Evolutionary conservation across 2,329 filamentous ascomycete species (phyloP).

Genomic region (Fusarium sp.): DNA sequence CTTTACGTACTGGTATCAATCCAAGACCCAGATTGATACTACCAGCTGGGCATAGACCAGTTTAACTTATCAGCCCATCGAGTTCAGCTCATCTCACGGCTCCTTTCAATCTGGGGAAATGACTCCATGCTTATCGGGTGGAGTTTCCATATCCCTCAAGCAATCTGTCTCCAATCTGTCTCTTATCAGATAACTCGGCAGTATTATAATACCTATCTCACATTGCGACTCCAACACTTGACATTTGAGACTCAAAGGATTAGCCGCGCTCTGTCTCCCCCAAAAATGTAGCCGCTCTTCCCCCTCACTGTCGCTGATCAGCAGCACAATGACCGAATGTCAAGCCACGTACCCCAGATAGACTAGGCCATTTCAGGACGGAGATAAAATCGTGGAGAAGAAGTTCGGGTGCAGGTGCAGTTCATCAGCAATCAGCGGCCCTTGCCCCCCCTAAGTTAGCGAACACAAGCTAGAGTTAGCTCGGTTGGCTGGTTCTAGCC

Average conservation of each 20-base stretch:
- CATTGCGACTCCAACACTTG: not conserved
- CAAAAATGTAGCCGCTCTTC: slow-evolving; percentile 18
- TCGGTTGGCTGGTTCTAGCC: not conserved
- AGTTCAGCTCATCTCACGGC: not conserved
- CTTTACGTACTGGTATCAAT: slow-evolving; percentile 27
- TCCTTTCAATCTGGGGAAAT: slow-evolving; percentile 11
- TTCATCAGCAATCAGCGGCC: slow-evolving; percentile 10
- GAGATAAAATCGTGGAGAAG: slow-evolving; percentile 38
- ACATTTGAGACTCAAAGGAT: not conserved
- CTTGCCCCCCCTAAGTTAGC: slow-evolving; percentile 6
- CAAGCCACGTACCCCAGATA: slow-evolving; percentile 32
- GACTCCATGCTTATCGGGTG: slow-evolving; percentile 25
- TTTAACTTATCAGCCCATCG: not conserved
- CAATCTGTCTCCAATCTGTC: not conserved
- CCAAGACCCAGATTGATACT: slow-evolving; percentile 8
- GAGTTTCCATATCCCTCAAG: not conserved
- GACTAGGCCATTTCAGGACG: slow-evolving; percentile 30
- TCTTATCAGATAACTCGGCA: slow-evolving; percentile 5
- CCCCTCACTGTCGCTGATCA: slow-evolving; percentile 8
- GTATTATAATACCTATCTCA: not conserved
- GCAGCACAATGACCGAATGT: slow-evolving; percentile 11
- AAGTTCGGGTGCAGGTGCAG: slow-evolving; percentile 8
- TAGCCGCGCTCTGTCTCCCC: slow-evolving; percentile 21
- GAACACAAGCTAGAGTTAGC: not conserved
- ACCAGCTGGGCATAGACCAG: not conserved